phyloP scores from a whole-genome alignment of 73 alveolate species.

The Uronychia setigera region DNA sequence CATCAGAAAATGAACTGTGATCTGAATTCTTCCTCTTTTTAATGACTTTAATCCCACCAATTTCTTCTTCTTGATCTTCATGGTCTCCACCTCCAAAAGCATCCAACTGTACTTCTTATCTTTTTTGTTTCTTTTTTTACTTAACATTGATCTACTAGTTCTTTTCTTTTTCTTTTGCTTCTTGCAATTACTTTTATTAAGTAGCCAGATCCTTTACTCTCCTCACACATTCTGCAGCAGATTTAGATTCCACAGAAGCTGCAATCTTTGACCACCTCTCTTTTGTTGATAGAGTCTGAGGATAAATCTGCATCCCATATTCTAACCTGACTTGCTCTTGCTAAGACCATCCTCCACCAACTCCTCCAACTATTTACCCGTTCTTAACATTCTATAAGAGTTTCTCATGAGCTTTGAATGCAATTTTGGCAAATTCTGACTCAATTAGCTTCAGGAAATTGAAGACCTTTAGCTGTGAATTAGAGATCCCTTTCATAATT shows the following conservation, averaged over 20 bases:
- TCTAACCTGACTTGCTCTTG: too few relatives aligned
- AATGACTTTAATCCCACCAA: too few relatives aligned
- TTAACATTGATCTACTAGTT: background rate
- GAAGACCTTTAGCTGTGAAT: too few relatives aligned
- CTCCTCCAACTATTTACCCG: too few relatives aligned
- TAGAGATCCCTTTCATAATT: too few relatives aligned
- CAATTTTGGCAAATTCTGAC: too few relatives aligned
- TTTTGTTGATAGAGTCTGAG: too few relatives aligned
- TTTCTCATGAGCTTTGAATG: too few relatives aligned
- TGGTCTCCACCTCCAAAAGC: background rate
- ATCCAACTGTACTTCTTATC: background rate
- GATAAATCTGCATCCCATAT: too few relatives aligned
- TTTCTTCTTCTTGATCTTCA: constrained; percentile 2
- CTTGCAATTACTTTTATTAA: background rate
- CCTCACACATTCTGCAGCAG: background rate
- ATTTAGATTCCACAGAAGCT: background rate
- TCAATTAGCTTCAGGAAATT: too few relatives aligned
- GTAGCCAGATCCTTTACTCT: background rate
- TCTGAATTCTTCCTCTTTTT: background rate
- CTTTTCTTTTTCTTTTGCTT: background rate
- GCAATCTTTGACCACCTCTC: background rate
- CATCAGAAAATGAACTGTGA: background rate
- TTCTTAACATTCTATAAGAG: too few relatives aligned
- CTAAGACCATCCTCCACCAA: too few relatives aligned
- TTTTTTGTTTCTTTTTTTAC: background rate